Percentiles rank a stretch among this genome's conserved stretches.
Evolutionary conservation across 2,329 filamentous ascomycete species (phyloP).

Genomic region (Verticillium albo-atrum): DNA sequence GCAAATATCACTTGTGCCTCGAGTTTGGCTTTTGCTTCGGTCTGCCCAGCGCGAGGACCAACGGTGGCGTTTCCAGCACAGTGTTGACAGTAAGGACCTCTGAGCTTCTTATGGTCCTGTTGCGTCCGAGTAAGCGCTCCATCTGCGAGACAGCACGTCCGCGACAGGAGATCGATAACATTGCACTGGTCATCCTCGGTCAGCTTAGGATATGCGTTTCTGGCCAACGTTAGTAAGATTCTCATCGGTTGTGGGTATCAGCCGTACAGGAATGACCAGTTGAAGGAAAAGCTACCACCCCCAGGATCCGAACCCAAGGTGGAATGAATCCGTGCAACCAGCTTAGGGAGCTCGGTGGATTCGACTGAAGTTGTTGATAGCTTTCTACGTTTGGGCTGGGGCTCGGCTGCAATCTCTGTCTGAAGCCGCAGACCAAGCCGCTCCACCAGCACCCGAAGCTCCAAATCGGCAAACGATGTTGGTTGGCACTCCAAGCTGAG

Average conservation of each 20-base stretch:
- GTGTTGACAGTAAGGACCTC: neutral
- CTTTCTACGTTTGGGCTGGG: constrained; percentile 25
- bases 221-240: constrained; percentile 11
- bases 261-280: constrained; percentile 43
- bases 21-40: constrained; percentile 20
- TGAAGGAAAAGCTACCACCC: constrained; percentile 22
- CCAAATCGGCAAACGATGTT: constrained; percentile 18
- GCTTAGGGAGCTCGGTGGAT: constrained; percentile 14
- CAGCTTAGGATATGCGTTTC: constrained; percentile 38
- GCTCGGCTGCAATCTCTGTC: constrained; percentile 10
- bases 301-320: constrained; percentile 21
- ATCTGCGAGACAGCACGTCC: constrained; percentile 51
- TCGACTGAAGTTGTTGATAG: constrained; percentile 12
- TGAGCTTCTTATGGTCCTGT: neutral
- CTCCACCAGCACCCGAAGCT: constrained; percentile 17
- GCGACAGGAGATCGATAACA: constrained; percentile 50
- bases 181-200: constrained; percentile 46
- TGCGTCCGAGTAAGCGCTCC: constrained; percentile 23
- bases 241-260: neutral
- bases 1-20: constrained; percentile 39
- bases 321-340: constrained; percentile 19
- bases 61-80: neutral
- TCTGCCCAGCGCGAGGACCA: neutral
- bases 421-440: constrained; percentile 12
- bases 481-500: constrained; percentile 13